Evolutionary conservation across 768 basidiomycete species (phyloP).

Genomic region (Phanerochaete carnosa): DNA sequence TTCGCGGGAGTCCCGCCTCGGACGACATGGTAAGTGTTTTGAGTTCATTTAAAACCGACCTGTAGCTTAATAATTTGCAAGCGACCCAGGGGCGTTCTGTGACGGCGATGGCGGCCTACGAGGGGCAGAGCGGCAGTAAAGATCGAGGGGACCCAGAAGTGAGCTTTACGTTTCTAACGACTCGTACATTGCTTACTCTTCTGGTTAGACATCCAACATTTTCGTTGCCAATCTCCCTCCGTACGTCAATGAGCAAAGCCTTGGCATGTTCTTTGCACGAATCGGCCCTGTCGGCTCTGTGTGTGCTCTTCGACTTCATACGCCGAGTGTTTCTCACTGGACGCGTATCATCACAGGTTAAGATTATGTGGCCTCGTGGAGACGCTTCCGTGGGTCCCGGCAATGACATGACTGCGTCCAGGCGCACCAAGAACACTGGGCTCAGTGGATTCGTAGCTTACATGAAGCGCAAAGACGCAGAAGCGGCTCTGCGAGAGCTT

Average conservation of each 20-base stretch:
- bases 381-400: slow-evolving; percentile 68
- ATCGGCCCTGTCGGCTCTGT: slow-evolving; percentile 93
- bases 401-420: slow-evolving; percentile 69
- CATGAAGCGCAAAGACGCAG: slow-evolving; percentile 92
- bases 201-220: slow-evolving; percentile 80
- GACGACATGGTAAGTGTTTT: slow-evolving; percentile 52
- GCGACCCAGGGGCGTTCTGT: slow-evolving; percentile 70
- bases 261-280: slow-evolving; percentile 91
- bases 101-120: slow-evolving; percentile 91
- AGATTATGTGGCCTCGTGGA: slow-evolving; percentile 98
- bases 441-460: slow-evolving; percentile 96
- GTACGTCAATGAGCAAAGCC: slow-evolving; percentile 77
- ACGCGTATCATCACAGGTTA: slow-evolving; percentile 53
- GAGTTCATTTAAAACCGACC: background rate
- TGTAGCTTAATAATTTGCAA: slow-evolving; percentile 1
- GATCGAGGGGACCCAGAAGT: slow-evolving; percentile 89
- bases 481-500: slow-evolving; percentile 80
- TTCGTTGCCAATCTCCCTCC: slow-evolving; percentile 93
- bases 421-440: slow-evolving; percentile 69
- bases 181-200: background rate
- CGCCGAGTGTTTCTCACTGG: background rate
- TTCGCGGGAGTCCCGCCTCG: slow-evolving; percentile 81
- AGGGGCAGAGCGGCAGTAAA: slow-evolving; percentile 86
- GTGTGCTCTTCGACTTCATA: slow-evolving; percentile 22
- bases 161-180: slow-evolving; percentile 15